Evolutionary conservation across 129 eudicot genomes (phyloP), one percentile per base, ranked within the genome.

Genomic region (Arctium minus): DNA sequence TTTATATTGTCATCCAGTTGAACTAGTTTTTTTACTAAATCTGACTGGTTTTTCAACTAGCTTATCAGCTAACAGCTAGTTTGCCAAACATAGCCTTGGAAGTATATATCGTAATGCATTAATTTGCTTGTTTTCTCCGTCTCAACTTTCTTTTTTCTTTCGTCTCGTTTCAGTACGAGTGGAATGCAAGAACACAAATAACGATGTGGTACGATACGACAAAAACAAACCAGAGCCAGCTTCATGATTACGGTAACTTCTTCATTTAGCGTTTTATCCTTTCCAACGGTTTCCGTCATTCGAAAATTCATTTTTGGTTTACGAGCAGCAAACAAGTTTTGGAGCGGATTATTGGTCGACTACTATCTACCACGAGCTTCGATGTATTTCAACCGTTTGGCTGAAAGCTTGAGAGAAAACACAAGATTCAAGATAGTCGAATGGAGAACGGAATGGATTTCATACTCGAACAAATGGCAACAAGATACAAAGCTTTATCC

Each of bases 131-230:
- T 27, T 22, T 42, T 68, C 76, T 10, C 6, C 6, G 18, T 22
- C 31, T 72, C 68, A 30, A 18, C 4, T 62, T 32, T 30, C 4
- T 62, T 32, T 30, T 31, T 18, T 29, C 67, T 22, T 22, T 22
- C 56, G 32, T 4, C 38, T 72, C 53, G 13, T 75, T 86, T 36
- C 86, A 96, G 99, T 93, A 93, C 36, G 99, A 96, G 86, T 93
- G 97, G 97, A 96, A 96, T 70, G 99, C 99, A 8, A 89, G 98
- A 84, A 96, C 99, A 35, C 99, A 93, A 87, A 91, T 96, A 74
- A 93, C 98, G 40, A 96, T 95, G 97, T 95, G 99, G 99, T 95
- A 82, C 29, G 97, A 93, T 78, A 90, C 80, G 38, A 93, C 97
- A 40, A 81, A 86, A 77, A 68, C 89, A 1, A 83, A 74, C 36